phyloP scores from a whole-genome alignment of 2,329 filamentous ascomycete genomes.

The Epicoccum nigrum region DNA sequence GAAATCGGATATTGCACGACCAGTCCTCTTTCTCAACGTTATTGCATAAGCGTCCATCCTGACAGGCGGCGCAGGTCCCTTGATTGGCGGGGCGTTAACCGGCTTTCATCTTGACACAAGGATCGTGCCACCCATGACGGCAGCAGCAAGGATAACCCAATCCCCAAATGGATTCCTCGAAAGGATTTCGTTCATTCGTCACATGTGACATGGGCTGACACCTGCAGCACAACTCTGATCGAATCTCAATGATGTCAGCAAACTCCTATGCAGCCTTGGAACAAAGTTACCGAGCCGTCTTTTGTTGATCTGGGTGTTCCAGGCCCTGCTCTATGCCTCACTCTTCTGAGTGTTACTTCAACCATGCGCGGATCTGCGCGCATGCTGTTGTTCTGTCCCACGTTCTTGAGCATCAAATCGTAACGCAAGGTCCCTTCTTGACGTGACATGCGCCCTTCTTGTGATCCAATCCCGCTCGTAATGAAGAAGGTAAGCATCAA shows the following conservation, averaged over 20 bases:
- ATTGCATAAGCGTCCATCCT: constrained; percentile 48
- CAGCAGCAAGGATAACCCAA: constrained; percentile 40
- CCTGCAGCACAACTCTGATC: constrained; percentile 36
- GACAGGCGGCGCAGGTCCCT: constrained; percentile 24
- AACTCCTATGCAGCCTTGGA: constrained; percentile 24
- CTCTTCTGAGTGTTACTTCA: constrained; percentile 15
- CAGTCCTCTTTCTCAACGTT: constrained; percentile 44
- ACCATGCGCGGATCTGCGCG: constrained; percentile 1
- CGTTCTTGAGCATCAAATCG: not conserved
- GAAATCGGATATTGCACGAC: constrained; percentile 43
- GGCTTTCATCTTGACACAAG: constrained; percentile 37
- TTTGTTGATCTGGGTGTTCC: constrained; percentile 7
- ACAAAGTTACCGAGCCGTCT: constrained; percentile 7
- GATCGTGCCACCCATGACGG: constrained; percentile 40
- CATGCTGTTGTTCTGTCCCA: constrained; percentile 1
- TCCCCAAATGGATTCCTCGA: constrained; percentile 26
- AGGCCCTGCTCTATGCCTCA: constrained; percentile 25
- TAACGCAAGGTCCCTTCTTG: not conserved
- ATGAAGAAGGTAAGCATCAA: too few species aligned
- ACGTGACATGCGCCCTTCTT: not conserved
- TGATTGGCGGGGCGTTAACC: constrained; percentile 33
- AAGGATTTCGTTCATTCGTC: constrained; percentile 12
- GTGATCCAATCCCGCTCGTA: not conserved
- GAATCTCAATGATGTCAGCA: constrained; percentile 40
- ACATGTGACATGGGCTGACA: constrained; percentile 45